Conservation (phyloP, 2,329 filamentous ascomycete genomes). For the Fusarium duplospermum region DNA sequence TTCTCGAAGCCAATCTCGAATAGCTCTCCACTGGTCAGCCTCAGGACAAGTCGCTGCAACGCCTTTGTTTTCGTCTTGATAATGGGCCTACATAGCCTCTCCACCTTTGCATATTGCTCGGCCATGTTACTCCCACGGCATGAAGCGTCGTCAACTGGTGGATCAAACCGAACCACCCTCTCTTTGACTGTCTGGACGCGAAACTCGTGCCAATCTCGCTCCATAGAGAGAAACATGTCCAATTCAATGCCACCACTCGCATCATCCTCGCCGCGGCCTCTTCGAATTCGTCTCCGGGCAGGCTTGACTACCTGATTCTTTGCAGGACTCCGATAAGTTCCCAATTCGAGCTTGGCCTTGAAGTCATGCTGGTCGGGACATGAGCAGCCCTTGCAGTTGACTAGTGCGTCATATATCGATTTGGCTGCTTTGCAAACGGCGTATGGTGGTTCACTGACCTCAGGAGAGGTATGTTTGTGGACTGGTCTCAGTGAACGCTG, state of each 20-base stretch:
- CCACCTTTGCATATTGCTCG: not conserved
- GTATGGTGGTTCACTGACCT: not conserved
- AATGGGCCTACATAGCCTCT: constrained; percentile 9
- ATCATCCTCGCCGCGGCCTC: not conserved
- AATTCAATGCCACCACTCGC: not conserved
- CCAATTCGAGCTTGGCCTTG: not conserved
- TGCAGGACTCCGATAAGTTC: not conserved
- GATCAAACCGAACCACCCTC: not conserved
- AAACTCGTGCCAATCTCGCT: constrained; percentile 14
- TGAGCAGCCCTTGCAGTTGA: not conserved
- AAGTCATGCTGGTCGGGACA: constrained; percentile 9
- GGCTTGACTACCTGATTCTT: not conserved
- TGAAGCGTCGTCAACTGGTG: not conserved
- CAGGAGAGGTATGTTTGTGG: not conserved
- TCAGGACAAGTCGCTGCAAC: not conserved
- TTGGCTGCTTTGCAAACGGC: constrained; percentile 10
- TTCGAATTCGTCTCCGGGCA: not conserved
- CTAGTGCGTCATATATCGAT: constrained; percentile 8
- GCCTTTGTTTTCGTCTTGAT: not conserved
- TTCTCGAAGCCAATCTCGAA: constrained; percentile 6
- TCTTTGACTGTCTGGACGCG: not conserved
- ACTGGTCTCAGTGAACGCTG: not conserved
- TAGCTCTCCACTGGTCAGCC: not conserved
- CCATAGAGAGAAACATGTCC: constrained; percentile 10
- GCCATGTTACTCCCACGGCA: not conserved